These are phyloP conservation scores for Cytospora schulzeri DNA, from an alignment of 2,329 filamentous ascomycete species.

Conservation along the genomic window DNA sequence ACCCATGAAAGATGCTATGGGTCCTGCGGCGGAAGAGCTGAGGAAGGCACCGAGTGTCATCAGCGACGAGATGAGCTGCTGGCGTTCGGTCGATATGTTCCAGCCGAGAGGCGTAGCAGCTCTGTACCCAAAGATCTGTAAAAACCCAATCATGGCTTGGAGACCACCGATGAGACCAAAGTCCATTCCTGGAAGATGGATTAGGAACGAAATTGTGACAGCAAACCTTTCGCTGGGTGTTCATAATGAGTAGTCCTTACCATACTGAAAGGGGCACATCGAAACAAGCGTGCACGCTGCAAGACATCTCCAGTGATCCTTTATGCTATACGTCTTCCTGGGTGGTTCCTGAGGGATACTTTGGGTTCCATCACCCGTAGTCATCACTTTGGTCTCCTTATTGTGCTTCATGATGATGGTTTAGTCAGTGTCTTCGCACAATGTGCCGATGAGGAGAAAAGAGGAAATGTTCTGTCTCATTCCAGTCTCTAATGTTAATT, in stretches of 20 bases:
- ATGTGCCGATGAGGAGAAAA: background rate
- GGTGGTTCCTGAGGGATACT: background rate
- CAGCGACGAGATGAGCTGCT: slow-evolving; percentile 51
- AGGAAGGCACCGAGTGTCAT: slow-evolving; percentile 52
- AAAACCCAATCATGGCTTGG: slow-evolving; percentile 54
- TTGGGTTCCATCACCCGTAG: slow-evolving; percentile 1
- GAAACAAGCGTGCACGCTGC: slow-evolving; percentile 50
- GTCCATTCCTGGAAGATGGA: slow-evolving; percentile 34
- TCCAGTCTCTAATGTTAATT: background rate
- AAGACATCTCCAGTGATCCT: slow-evolving; percentile 38
- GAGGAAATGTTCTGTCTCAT: background rate
- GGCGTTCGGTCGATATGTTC: slow-evolving; percentile 47
- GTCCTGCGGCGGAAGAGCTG: slow-evolving; percentile 45
- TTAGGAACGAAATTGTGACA: background rate
- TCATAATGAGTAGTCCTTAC: slow-evolving; percentile 35
- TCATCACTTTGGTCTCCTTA: slow-evolving; percentile 9
- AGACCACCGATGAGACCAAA: slow-evolving; percentile 54
- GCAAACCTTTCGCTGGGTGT: background rate
- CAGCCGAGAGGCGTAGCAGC: slow-evolving; percentile 43
- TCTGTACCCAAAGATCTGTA: slow-evolving; percentile 44
- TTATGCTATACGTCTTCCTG: slow-evolving; percentile 24
- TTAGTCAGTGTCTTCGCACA: background rate
- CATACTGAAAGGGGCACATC: slow-evolving; percentile 55
- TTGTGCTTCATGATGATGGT: background rate
- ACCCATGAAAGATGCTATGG: slow-evolving; percentile 39